Conservation (phyloP, 352 stramenopile genomes). For the Pythium grandisporangium region DNA sequence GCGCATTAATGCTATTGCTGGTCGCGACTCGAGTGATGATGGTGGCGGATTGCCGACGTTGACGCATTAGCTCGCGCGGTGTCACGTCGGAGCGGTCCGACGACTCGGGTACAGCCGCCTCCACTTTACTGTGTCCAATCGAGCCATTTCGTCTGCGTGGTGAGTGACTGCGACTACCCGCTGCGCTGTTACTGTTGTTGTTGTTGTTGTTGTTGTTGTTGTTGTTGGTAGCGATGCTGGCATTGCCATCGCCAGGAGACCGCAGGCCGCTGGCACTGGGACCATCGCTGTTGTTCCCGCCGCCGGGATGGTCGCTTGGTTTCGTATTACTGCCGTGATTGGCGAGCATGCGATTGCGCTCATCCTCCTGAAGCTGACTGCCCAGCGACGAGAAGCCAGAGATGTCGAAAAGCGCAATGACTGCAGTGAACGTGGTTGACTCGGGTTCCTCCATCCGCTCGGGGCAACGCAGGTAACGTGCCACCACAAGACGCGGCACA, state of each 20-base stretch:
- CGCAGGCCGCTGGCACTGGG: not conserved
- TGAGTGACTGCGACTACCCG: not conserved
- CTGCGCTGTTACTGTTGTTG: not conserved
- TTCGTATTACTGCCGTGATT: not conserved
- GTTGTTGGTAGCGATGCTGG: not conserved
- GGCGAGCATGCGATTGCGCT: slow-evolving; percentile 30
- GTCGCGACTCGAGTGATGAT: no score
- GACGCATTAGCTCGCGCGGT: slow-evolving; percentile 27
- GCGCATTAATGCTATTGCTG: no score
- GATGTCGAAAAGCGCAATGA: slow-evolving; percentile 81
- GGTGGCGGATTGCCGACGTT: slow-evolving; percentile 21
- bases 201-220: not conserved
- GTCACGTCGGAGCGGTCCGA: slow-evolving; percentile 11
- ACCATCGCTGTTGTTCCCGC: not conserved
- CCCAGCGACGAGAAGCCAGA: slow-evolving; percentile 81
- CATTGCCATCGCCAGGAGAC: not conserved
- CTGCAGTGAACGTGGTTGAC: slow-evolving; percentile 34
- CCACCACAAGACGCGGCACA: slow-evolving; percentile 68
- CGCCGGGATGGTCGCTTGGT: slow-evolving; percentile 2
- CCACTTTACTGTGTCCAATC: slow-evolving; percentile 3
- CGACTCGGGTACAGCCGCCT: slow-evolving; percentile 3
- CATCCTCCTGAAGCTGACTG: slow-evolving; percentile 56
- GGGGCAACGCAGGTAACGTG: slow-evolving; percentile 35
- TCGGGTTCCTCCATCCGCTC: slow-evolving; percentile 39
- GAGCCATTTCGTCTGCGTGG: no score